These are phyloP conservation scores for Trichomonas gallinae DNA, from an alignment of 208 protist genomes.

Conservation along the genomic window DNA sequence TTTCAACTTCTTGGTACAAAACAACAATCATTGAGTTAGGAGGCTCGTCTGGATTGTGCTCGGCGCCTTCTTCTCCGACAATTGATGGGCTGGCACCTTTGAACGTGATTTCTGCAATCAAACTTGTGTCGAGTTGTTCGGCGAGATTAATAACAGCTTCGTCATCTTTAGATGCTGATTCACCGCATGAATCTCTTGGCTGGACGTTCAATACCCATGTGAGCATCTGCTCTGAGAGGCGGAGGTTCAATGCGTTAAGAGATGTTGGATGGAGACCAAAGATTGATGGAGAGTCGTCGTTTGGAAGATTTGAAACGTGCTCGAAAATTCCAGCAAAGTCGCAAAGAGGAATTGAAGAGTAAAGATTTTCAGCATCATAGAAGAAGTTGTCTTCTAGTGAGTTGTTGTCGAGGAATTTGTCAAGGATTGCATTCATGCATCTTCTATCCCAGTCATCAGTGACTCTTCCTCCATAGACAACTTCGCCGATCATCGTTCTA, in stretches of 20 bases:
- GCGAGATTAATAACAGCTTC: conserved; percentile 69
- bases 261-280: conserved; percentile 91
- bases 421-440: conserved; percentile 68
- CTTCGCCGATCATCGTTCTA: conserved; percentile 86
- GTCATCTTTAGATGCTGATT: conserved; percentile 53
- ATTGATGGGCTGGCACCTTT: background rate
- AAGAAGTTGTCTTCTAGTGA: conserved; percentile 62
- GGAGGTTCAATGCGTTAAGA: conserved; percentile 76
- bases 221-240: conserved; percentile 70
- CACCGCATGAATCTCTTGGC: conserved; percentile 48
- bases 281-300: conserved; percentile 70
- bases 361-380: conserved; percentile 46
- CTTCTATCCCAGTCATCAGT: conserved; percentile 85
- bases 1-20: background rate
- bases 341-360: background rate
- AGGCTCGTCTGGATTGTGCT: background rate
- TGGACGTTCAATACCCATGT: conserved; percentile 69
- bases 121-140: conserved; percentile 58
- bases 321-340: background rate
- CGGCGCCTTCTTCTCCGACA: background rate
- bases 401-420: conserved; percentile 57
- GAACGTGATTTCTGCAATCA: background rate
- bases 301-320: conserved; percentile 39
- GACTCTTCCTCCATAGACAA: conserved; percentile 92
- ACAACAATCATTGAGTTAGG: background rate